Evolutionary conservation across 2,329 filamentous ascomycete species (phyloP), one percentile per base, ranked within the genome.

Genomic region (Aspergillus carbonarius): DNA sequence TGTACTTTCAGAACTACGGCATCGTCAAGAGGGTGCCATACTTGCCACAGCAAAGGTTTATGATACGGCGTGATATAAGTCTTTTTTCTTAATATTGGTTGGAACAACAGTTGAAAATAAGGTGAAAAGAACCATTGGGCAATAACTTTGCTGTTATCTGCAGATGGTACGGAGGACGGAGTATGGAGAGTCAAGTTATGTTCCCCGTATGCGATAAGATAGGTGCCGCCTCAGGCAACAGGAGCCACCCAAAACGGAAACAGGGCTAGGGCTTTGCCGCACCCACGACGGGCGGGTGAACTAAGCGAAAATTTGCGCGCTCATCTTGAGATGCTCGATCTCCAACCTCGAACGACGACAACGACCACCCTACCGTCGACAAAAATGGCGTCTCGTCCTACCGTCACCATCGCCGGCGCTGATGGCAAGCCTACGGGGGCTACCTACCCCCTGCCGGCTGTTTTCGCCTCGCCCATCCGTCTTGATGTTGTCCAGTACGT

Each of bases 391-490:
- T 93, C 90, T 81, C 88, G 95, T 85, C 95, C 95, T 82, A 97
- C 93, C 79, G 95, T 99, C 81, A 91, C 92, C 80, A 93, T 99
- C 85, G 88, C 96, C 85, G 88, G 90, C 83, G 92, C 92, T 83
- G 93, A 97, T 89, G 95, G 95, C 85, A 86, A 89, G 85, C 85
- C 92, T 83, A 90, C 88, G 82, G 90, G 90, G 80, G 87, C 89
- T 80, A 93, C 93, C 78, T 88, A 93, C 82, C 87, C 95, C 79
- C 88, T 98, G 75, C 95, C 96, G 78, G 88, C 92, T 82, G 93
- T 99, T 84, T 99, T 99, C 90, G 88, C 87, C 82, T 87, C 91
- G 74, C 95, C 95, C 73, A 98, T 99, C 86, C 93, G 95, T 81
- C 91, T 93, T 76, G 95, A 99, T 84, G 96, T 99, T 80, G 95